phyloP scores from a whole-genome alignment of 2,329 filamentous ascomycete genomes.

The Aspergillus fructus region DNA sequence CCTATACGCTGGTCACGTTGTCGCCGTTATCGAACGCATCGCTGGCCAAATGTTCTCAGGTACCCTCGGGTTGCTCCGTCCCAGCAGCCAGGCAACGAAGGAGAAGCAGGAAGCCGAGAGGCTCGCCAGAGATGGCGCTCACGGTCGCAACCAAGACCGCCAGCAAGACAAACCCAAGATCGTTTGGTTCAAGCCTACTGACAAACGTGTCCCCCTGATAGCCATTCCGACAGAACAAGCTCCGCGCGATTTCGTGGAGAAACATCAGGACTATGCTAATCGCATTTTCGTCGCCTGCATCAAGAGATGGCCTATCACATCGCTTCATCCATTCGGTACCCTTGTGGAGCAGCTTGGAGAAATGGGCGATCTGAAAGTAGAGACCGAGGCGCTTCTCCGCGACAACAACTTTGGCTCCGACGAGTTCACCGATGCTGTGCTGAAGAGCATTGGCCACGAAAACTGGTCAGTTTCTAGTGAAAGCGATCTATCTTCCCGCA shows the following conservation, averaged over 20 bases:
- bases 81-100: slow-evolving; percentile 97
- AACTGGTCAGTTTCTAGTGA: slow-evolving; percentile 88
- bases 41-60: slow-evolving; percentile 99
- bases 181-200: slow-evolving; percentile 99
- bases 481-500: slow-evolving; percentile 74
- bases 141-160: slow-evolving; percentile 71
- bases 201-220: slow-evolving; percentile 97
- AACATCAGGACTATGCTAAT: slow-evolving; percentile 95
- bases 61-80: slow-evolving; percentile 87
- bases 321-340: slow-evolving; percentile 97
- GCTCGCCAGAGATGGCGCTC: slow-evolving; percentile 78
- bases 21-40: slow-evolving; percentile 94
- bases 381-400: slow-evolving; percentile 92
- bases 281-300: slow-evolving; percentile 98
- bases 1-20: slow-evolving; percentile 92
- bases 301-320: slow-evolving; percentile 99
- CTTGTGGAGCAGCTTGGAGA: slow-evolving; percentile 94
- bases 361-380: slow-evolving; percentile 96
- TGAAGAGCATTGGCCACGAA: slow-evolving; percentile 87
- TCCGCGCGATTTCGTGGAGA: slow-evolving; percentile 95
- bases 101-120: slow-evolving; percentile 99
- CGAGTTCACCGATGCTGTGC: slow-evolving; percentile 93
- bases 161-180: slow-evolving; percentile 98
- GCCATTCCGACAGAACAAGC: slow-evolving; percentile 98
- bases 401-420: slow-evolving; percentile 99